phyloP scores from a whole-genome alignment of 2,329 filamentous ascomycete species.

The Colletotrichum salicis region DNA sequence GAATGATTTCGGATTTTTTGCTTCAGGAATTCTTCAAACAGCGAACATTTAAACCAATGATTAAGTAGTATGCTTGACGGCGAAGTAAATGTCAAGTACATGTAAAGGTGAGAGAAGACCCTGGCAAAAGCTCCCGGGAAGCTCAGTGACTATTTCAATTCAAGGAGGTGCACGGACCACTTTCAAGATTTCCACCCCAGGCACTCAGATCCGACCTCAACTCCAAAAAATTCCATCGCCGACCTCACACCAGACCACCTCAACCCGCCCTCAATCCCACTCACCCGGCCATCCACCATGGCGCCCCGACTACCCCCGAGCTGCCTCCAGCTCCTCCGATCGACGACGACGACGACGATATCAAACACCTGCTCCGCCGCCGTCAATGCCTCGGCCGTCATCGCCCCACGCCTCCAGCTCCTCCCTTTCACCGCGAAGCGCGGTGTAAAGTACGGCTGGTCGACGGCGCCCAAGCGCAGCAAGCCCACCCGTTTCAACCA shows the following conservation, averaged over 20 bases:
- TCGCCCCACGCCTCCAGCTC: conserved; percentile 48
- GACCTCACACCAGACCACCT: conserved; percentile 6
- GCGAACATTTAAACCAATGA: neutral
- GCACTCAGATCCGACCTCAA: conserved; percentile 30
- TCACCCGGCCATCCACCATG: conserved; percentile 22
- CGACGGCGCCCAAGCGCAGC: conserved; percentile 61
- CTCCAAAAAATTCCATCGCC: conserved; percentile 34
- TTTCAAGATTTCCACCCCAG: conserved; percentile 25
- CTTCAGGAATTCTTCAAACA: neutral
- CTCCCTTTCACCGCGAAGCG: conserved; percentile 58
- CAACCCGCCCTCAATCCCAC: neutral
- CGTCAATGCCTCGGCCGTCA: neutral
- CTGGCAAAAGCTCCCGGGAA: neutral
- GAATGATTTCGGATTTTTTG: neutral
- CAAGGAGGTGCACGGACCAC: conserved; percentile 25
- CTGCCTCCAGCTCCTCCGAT: conserved; percentile 35
- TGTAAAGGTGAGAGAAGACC: neutral
- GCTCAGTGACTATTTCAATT: conserved; percentile 2
- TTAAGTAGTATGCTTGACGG: neutral
- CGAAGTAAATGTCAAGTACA: neutral
- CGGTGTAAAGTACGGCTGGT: conserved; percentile 70
- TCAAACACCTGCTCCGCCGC: conserved; percentile 14
- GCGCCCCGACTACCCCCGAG: conserved; percentile 35
- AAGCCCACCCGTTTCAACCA: conserved; percentile 71
- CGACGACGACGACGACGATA: conserved; percentile 19